These are phyloP conservation scores for Saururus chinensis DNA, from an alignment of 164 flowering plant species.

Conservation along the genomic window DNA sequence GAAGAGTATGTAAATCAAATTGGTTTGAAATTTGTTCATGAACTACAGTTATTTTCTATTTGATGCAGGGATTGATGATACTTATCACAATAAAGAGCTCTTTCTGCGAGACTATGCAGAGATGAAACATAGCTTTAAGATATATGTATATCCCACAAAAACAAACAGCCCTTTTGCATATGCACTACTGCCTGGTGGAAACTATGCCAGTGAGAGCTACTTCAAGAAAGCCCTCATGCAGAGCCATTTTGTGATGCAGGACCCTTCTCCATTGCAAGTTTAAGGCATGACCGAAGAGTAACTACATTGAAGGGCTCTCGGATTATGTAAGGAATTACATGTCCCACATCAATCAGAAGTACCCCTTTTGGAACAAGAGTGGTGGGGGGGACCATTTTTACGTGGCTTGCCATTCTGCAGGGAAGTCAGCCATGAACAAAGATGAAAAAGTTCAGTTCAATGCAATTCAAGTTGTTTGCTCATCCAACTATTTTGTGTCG, in stretches of 20 bases:
- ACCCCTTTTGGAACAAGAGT: slow-evolving; percentile 69
- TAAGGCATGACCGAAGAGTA: slow-evolving; percentile 53
- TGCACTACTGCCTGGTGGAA: slow-evolving; percentile 53
- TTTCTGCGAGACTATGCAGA: slow-evolving; percentile 56
- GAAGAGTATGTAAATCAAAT: no score
- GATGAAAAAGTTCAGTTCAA: no score
- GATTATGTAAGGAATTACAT: slow-evolving; percentile 53
- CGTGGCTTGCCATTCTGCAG: slow-evolving; percentile 85
- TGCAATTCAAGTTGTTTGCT: no score
- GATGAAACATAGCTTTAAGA: slow-evolving; percentile 67
- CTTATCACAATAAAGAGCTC: slow-evolving; percentile 54
- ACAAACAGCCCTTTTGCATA: slow-evolving; percentile 52
- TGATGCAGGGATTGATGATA: slow-evolving; percentile 37
- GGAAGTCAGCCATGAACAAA: slow-evolving; percentile 19
- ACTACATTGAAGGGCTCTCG: slow-evolving; percentile 45
- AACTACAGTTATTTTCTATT: no score
- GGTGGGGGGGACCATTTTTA: slow-evolving; percentile 86
- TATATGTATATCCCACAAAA: slow-evolving; percentile 70
- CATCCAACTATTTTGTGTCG: no score
- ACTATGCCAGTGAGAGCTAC: slow-evolving; percentile 85
- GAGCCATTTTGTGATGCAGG: slow-evolving; percentile 66
- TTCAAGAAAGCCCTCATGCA: slow-evolving; percentile 56
- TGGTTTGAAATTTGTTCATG: no score
- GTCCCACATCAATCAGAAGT: slow-evolving; percentile 33
- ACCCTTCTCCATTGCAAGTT: slow-evolving; percentile 59